Conservation (phyloP, 306 rosid species). For the Trichosanthes cucumerina region DNA sequence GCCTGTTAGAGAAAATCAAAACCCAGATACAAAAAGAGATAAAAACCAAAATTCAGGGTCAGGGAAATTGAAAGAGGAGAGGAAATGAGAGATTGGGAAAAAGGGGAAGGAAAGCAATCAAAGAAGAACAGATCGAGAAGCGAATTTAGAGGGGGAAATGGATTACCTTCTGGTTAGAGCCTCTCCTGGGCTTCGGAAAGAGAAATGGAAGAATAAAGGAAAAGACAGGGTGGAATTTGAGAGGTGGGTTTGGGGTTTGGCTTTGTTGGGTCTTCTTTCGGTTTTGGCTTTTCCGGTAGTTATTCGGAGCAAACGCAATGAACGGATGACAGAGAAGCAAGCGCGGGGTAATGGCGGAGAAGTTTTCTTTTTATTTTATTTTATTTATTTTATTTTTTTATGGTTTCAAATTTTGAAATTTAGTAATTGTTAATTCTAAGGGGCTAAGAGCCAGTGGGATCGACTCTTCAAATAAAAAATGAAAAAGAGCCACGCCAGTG, state of each 20-base stretch:
- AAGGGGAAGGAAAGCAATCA: background rate
- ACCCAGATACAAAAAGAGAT: background rate
- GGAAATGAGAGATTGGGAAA: background rate
- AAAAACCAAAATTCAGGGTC: background rate
- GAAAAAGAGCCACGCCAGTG: no score
- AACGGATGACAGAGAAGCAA: slow-evolving; percentile 12
- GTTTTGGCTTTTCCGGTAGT: slow-evolving; percentile 7
- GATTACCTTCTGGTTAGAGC: slow-evolving; percentile 8
- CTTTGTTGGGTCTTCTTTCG: background rate
- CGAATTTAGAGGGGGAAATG: background rate
- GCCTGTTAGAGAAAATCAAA: background rate
- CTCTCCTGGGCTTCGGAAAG: slow-evolving; percentile 3
- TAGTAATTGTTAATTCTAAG: background rate
- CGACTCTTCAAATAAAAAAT: no score
- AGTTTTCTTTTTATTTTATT: background rate
- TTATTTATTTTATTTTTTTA: background rate
- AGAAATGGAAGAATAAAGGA: slow-evolving; percentile 1
- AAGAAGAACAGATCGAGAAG: background rate
- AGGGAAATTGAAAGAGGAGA: background rate
- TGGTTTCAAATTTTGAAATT: background rate
- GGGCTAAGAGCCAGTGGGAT: background rate
- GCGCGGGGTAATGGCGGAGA: slow-evolving; percentile 1
- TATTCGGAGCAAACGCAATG: slow-evolving; percentile 6
- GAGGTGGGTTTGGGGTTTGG: background rate
- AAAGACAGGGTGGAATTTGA: slow-evolving; percentile 6